Conservation (phyloP, 2,329 filamentous ascomycete species). For the Aplosporella prunicola region DNA sequence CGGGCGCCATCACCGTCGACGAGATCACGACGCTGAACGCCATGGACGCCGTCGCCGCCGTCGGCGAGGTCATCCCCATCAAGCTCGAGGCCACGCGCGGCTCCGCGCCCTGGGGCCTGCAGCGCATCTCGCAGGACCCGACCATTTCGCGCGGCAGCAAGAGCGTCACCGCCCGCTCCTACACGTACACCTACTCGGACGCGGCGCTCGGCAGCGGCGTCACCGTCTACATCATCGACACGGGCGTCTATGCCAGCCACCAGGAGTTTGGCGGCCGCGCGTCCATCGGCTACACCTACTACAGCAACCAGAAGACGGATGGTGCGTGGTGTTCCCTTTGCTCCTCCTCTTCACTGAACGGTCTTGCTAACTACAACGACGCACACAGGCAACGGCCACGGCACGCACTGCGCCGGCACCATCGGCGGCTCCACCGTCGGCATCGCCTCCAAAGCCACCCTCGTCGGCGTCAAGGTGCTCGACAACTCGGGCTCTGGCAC, state of each 20-base stretch:
- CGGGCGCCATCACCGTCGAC: background rate
- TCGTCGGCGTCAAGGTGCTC: slow-evolving; percentile 30
- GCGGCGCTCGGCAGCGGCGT: slow-evolving; percentile 16
- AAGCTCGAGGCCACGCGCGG: background rate
- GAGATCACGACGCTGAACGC: background rate
- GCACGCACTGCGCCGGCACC: slow-evolving; percentile 28
- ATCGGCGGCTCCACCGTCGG: slow-evolving; percentile 24
- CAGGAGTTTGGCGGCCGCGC: slow-evolving; percentile 25
- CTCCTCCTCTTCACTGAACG: too few species aligned
- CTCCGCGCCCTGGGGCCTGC: slow-evolving; percentile 21
- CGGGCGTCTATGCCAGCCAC: slow-evolving; percentile 51
- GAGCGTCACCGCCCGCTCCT: background rate
- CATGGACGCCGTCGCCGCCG: background rate
- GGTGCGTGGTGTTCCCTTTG: too few species aligned
- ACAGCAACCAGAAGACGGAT: too few species aligned
- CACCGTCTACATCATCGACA: slow-evolving; percentile 57
- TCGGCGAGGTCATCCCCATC: slow-evolving; percentile 1
- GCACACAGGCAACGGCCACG: slow-evolving; percentile 11
- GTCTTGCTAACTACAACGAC: too few species aligned
- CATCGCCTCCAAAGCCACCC: slow-evolving; percentile 25
- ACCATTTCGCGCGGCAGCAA: background rate
- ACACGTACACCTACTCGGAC: slow-evolving; percentile 2
- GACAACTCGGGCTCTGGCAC: slow-evolving; percentile 25
- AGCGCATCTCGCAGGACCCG: slow-evolving; percentile 18
- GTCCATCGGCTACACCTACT: slow-evolving; percentile 20